Evolutionary conservation across 345 rosid species (phyloP).

Genomic region (Syzygium oleosum): DNA sequence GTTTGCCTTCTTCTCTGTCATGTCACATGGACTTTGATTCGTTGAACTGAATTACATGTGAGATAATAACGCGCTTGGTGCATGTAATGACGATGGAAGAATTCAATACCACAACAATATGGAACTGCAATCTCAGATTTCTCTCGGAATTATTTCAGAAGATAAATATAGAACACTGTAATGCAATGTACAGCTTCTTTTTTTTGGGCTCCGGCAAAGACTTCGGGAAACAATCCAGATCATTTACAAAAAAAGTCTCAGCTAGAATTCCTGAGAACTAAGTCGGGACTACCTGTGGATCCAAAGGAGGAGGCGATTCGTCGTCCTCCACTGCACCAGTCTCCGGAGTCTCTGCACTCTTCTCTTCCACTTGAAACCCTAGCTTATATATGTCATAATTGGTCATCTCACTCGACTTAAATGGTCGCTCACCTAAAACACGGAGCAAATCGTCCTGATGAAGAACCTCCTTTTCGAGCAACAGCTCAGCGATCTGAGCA

Average conservation of each 20-base stretch:
- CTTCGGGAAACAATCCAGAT: background rate
- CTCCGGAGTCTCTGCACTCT: conserved; percentile 12
- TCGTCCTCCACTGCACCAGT: conserved; percentile 36
- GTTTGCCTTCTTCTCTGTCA: background rate
- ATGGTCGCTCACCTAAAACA: conserved; percentile 85
- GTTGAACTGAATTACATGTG: background rate
- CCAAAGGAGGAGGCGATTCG: conserved; percentile 38
- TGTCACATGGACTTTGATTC: background rate
- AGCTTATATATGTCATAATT: conserved; percentile 73
- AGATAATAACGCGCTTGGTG: background rate
- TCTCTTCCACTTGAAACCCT: conserved; percentile 51
- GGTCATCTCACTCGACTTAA: conserved; percentile 47
- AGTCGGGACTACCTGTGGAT: conserved; percentile 61
- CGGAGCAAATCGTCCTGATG: conserved; percentile 69
- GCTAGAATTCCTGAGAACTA: conserved; percentile 6
- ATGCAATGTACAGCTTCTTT: background rate
- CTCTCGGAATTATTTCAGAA: background rate
- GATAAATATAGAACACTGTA: background rate
- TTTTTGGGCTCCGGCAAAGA: background rate
- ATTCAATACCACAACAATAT: background rate
- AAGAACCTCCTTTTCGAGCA: conserved; percentile 81
- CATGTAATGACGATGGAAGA: background rate
- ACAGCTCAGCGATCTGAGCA: conserved; percentile 70
- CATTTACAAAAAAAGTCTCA: conserved; percentile 10
- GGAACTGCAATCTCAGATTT: background rate